These are phyloP conservation scores for Amanita muscaria DNA, from an alignment of 768 basidiomycete genomes.

Conservation along the genomic window DNA sequence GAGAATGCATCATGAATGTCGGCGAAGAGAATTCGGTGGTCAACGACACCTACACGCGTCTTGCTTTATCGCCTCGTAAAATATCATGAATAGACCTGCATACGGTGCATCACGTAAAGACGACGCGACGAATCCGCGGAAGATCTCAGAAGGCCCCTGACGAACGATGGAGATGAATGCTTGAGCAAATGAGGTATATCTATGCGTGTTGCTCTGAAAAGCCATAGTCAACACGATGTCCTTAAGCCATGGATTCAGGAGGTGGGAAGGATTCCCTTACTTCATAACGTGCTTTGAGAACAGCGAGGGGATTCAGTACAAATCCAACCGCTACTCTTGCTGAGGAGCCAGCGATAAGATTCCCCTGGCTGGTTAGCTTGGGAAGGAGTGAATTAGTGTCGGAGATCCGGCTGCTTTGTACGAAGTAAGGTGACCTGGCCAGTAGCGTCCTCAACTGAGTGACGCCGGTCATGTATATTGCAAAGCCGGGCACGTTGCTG, in stretches of 20 bases:
- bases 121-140: conserved; percentile 81
- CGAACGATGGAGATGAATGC: conserved; percentile 53
- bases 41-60: conserved; percentile 49
- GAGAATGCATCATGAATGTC: conserved; percentile 1
- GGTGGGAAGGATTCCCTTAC: too few relatives aligned
- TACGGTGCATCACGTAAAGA: conserved; percentile 93
- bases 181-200: conserved; percentile 51
- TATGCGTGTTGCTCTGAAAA: conserved; percentile 66
- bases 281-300: conserved; percentile 90
- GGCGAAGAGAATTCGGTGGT: too few relatives aligned
- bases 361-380: conserved; percentile 66
- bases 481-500: conserved; percentile 91
- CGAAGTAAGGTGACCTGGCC: conserved; percentile 65
- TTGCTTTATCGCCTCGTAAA: conserved; percentile 81
- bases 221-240: conserved; percentile 5
- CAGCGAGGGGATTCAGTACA: conserved; percentile 81
- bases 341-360: conserved; percentile 79
- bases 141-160: conserved; percentile 71
- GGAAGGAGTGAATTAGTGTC: conserved; percentile 49
- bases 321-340: conserved; percentile 77
- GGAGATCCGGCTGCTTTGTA: conserved; percentile 15
- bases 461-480: conserved; percentile 82
- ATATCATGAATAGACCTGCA: conserved; percentile 81
- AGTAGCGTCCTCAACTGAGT: conserved; percentile 74
- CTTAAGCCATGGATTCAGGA: neutral